Base-by-base conservation (phyloP, 192 early-diverging fungal species). In the Linderina pennispora region DNA sequence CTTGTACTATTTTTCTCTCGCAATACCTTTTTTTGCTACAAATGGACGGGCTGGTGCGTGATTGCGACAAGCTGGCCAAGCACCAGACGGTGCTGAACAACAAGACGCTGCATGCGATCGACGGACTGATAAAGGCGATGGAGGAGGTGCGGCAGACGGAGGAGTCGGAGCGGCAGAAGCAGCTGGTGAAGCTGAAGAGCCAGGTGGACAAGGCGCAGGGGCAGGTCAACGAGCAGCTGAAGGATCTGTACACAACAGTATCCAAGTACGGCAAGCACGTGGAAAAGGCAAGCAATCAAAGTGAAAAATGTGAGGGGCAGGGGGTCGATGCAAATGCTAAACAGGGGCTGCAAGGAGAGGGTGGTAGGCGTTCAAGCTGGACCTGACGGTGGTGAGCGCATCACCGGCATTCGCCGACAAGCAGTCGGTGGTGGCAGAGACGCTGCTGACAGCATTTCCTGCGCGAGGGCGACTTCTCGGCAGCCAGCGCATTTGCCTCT, bases 381-480 rank as follows among this genome's bases (percentile, higher is more conserved):
- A 85, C 32, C 58, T 85, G 19, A 73, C 77, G 14, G 48, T 62
- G 3, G 70, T 84, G 8, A 71, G 73, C 32, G 78, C 78, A 36
- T 89, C 91, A 15, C 70, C 74, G 33, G 88, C 87, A 16, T 86
- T 97, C 42, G 86, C 81, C 40, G 74, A 76, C 16, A 87, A 86
- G 48, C 78, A 78, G 4, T 48, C 75, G 1, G 60, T 83, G 21
- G 58, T 97, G 28, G 58, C 74, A 43, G 73, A 65, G 35, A 67
- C 86, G 4, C 63, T 94, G 11, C 76, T 80, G 8, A 48, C 74
- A 41, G 91, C 94, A 47, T 88, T 94, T 52, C n/a, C 79, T 97
- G 36, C 77, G 88, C 11, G 81, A 91, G 62, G 94, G 94, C 14
- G 79, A 87, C 33, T 96, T 96, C 68, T 83, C 80, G 23, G 53